Evolutionary conservation across 805 yeast genomes (phyloP), one percentile per base, ranked within the genome.

Genomic region (Henningerozyma blattae): DNA sequence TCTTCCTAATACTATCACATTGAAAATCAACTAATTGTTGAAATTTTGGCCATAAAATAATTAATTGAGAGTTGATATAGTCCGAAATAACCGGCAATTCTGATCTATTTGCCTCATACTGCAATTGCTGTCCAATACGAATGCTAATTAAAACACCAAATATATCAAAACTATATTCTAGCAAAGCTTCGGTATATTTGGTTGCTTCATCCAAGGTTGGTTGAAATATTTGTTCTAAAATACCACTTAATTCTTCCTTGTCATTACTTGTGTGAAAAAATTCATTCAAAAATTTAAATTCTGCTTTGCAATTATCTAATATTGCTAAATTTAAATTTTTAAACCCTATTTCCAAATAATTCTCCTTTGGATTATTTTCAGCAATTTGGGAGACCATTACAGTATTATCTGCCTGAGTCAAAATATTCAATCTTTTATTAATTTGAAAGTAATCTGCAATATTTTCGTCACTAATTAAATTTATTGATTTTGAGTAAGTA

Each of bases 371-470:
- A 34, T 76, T 77, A 13, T 77, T 70, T 53, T 86, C 95, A 0
- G 95, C 94, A 24, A 84, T 81, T 48, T 81, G 87, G 1, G 87
- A 83, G 4, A 81, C 72, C 61, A 86, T 72, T 0, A 79, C 87
- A 1, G 79, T 64, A 31, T 72, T 70, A 40, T 72, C 76, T 24
- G 67, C 68, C 10, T 67, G 64, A 2, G 64, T 58, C 15, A 84
- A 56, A 2, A 79, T 64, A n/a, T 71, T 69, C 15, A 70, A 55
- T 39, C 96, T 59, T 41, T 70, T 72, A 10, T 76, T 76, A 7
- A 78, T 52, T 36, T 59, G 64, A 32, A 72, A 60, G 46, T 77
- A 80, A 28, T 77, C 87, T 24, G 67, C 60, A 25, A 72, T 45
- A 12, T 46, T 32, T 28, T 50, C 51, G 30, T 46, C 51, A 2